phyloP scores from a whole-genome alignment of 1,284 basidiomycete species.

The Austroboletus novae-zelandiae region DNA sequence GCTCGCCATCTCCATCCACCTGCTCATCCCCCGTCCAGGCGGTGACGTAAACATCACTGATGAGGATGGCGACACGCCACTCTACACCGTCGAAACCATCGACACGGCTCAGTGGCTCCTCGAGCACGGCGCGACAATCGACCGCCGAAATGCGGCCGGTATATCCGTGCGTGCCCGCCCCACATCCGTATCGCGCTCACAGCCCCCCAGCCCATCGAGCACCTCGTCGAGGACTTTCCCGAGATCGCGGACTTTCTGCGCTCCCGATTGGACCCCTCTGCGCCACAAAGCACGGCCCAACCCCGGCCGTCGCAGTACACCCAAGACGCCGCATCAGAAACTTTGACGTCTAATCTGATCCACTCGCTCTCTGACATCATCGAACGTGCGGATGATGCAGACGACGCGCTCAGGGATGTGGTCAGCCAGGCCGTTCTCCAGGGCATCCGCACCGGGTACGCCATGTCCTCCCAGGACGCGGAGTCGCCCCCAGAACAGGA shows the following conservation, averaged over 20 bases:
- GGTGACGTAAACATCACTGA: constrained; percentile 88
- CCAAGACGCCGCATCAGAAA: constrained; percentile 66
- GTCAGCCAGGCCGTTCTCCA: constrained; percentile 62
- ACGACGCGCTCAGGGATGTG: constrained; percentile 53
- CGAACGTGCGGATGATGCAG: constrained; percentile 62
- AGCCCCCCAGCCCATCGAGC: constrained; percentile 62
- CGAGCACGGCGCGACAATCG: constrained; percentile 73
- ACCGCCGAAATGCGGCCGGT: constrained; percentile 67
- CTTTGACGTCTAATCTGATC: constrained; percentile 69
- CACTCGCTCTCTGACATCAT: constrained; percentile 65
- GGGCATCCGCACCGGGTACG: constrained; percentile 58
- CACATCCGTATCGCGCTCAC: not conserved
- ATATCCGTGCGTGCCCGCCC: constrained; percentile 58
- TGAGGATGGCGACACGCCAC: constrained; percentile 85
- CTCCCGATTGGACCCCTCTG: constrained; percentile 36
- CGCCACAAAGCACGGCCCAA: constrained; percentile 14
- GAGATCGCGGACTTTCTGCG: constrained; percentile 71
- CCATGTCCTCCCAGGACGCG: constrained; percentile 38
- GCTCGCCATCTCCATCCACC: constrained; percentile 7
- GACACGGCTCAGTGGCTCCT: constrained; percentile 79
- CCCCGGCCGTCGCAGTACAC: constrained; percentile 61
- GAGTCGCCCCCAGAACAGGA: constrained; percentile 10
- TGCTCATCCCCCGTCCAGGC: constrained; percentile 41
- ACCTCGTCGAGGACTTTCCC: constrained; percentile 78
- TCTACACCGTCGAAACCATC: constrained; percentile 86